phyloP scores from a whole-genome alignment of 192 early-diverging fungal species.

The Glomus cerebriforme region DNA sequence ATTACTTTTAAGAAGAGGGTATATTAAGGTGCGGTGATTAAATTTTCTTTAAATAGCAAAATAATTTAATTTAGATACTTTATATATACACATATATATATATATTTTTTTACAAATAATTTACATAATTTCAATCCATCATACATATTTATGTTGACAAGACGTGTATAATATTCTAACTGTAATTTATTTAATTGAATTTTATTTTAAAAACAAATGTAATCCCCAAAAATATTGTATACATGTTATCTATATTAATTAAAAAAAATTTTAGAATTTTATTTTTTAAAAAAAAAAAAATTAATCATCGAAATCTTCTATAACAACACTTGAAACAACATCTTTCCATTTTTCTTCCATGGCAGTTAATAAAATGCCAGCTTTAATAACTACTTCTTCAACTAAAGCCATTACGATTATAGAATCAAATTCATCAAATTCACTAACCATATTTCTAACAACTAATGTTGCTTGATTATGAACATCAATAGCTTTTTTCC shows the following conservation, averaged over 20 bases:
- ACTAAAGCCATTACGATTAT: slow-evolving; percentile 19
- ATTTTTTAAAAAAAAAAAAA: background rate
- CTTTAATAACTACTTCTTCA: slow-evolving; percentile 16
- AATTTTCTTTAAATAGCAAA: background rate
- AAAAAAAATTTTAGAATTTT: background rate
- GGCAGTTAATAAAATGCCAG: slow-evolving; percentile 30
- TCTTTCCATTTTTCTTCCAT: slow-evolving; percentile 30
- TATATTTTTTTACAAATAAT: background rate
- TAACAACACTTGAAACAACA: slow-evolving; percentile 16
- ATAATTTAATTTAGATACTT: background rate
- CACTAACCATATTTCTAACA: slow-evolving; percentile 15
- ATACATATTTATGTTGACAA: background rate
- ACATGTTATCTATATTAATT: background rate
- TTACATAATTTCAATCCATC: background rate
- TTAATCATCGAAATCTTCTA: slow-evolving; percentile 3
- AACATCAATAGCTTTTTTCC: background rate
- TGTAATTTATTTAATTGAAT: background rate
- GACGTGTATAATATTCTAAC: background rate
- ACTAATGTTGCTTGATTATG: background rate
- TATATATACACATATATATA: background rate
- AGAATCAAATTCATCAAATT: slow-evolving; percentile 21
- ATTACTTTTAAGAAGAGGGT: background rate
- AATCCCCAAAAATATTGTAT: slow-evolving; percentile 1
- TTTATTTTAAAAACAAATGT: background rate
- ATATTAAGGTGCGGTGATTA: background rate